phyloP scores from a whole-genome alignment of 176 grass and related monocot species.

The Pharus latifolius region DNA sequence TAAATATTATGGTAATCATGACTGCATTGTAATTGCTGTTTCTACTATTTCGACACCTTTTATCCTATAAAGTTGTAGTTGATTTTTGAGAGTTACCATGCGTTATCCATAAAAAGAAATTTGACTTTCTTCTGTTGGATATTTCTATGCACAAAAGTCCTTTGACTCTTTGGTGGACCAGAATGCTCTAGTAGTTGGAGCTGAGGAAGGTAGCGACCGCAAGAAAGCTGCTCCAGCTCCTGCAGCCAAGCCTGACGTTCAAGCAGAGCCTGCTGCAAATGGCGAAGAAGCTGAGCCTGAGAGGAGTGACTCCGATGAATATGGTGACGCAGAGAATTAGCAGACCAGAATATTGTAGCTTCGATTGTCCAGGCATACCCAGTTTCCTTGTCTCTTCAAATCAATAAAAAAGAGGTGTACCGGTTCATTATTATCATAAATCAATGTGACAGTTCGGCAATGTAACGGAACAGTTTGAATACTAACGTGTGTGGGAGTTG shows the following conservation, averaged over 20 bases:
- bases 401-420: not conserved
- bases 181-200: slow-evolving; percentile 33
- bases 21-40: no score
- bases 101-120: not conserved
- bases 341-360: not conserved
- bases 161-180: slow-evolving; percentile 34
- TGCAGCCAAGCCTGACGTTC: slow-evolving; percentile 38
- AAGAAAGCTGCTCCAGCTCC: slow-evolving; percentile 44
- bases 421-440: not conserved
- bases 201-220: slow-evolving; percentile 27
- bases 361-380: not conserved
- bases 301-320: slow-evolving; percentile 75
- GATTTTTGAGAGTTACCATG: not conserved
- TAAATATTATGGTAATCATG: not conserved
- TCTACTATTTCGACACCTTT: no score
- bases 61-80: no score
- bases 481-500: no score
- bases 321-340: slow-evolving; percentile 40
- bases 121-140: not conserved
- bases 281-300: slow-evolving; percentile 55
- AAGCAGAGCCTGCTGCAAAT: slow-evolving; percentile 34
- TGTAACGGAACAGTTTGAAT: not conserved
- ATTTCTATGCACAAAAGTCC: not conserved
- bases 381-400: not conserved
- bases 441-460: not conserved